Evolutionary conservation across 495 filamentous ascomycete genomes (phyloP).

Genomic region (Halenospora varia): DNA sequence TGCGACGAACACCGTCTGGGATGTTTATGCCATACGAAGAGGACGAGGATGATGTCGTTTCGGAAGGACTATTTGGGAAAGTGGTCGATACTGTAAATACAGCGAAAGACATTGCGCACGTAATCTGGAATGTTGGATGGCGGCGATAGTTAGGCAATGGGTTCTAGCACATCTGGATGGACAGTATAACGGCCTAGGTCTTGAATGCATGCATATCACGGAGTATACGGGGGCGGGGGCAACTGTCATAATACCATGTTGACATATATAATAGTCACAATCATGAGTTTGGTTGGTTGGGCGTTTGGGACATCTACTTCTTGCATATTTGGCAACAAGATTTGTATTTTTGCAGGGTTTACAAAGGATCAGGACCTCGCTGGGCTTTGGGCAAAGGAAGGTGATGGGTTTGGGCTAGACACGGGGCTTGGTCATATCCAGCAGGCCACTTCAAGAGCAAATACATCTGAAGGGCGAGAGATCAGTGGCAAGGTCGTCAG

Average conservation of each 20-base stretch:
- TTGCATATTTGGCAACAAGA: neutral
- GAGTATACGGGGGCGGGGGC: constrained; percentile 1
- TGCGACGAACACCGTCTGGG: constrained; percentile 70
- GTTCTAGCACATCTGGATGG: no score
- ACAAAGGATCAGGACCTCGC: neutral
- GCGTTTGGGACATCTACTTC: neutral
- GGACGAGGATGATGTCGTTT: constrained; percentile 54
- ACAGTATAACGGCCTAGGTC: neutral
- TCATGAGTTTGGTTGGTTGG: neutral
- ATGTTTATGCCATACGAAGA: constrained; percentile 85
- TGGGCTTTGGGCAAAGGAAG: neutral
- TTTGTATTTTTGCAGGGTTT: neutral
- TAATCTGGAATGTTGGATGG: constrained; percentile 99
- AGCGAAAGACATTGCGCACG: constrained; percentile 90
- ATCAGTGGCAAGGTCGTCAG: no score
- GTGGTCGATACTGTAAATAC: constrained; percentile 96
- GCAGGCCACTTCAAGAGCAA: neutral
- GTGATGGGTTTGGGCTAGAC: neutral
- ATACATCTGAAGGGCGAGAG: neutral
- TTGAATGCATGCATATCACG: constrained; percentile 3
- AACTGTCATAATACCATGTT: constrained; percentile 3
- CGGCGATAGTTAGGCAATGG: no score
- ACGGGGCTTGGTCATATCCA: neutral
- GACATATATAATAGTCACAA: neutral
- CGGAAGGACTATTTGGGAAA: constrained; percentile 65